Evolutionary conservation across 2,329 filamentous ascomycete species (phyloP), one percentile per base, ranked within the genome.

Genomic region (Penicillium sp.): DNA sequence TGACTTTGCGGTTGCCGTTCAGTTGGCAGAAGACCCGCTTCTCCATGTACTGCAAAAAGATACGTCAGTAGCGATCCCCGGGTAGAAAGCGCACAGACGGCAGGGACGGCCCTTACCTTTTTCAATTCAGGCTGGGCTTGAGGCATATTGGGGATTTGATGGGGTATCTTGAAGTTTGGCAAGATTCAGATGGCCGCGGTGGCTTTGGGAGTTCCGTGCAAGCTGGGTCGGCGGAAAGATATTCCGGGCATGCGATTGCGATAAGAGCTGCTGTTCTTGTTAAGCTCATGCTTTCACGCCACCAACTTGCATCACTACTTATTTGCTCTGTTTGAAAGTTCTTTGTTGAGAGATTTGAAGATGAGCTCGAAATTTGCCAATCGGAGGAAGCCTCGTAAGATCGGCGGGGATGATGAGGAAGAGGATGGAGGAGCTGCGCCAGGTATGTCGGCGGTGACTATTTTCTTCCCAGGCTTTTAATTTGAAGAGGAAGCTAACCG

Each of bases 111-210:
- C 68, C 69, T 51, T 75, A 95, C 93, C 84, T 97, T 99, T 77
- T 97, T 99, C 57, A 99, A 83, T 78, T 99, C 95, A 65, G 93
- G 93, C 77, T 97, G 93, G 71, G 93, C 91, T 84, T 95, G 92
- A 59, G 93, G 89, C 93, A 99, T 99, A 60, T 79, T 87, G 77
- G 52, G 59, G 51, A 58, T 41, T 56, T 52, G 51, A 44, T 61
- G 39, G 59, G 54, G 57, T 48, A 51, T 55, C 47, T 62, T 60
- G 43, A 49, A 34, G 50, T 44, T 50, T 60, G 54, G 53, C 50
- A 52, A 55, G 53, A 49, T 54, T 54, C 42, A 50, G 54, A 41
- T 58, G 34, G 45, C 42, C 53, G 56, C 59, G 57, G 55, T 53
- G 59, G 60, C 57, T 61, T 64, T 64, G 61, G 42, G 60, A 64